Conservation (phyloP, 208 protist species). For the Trypanosoma conorhini region DNA sequence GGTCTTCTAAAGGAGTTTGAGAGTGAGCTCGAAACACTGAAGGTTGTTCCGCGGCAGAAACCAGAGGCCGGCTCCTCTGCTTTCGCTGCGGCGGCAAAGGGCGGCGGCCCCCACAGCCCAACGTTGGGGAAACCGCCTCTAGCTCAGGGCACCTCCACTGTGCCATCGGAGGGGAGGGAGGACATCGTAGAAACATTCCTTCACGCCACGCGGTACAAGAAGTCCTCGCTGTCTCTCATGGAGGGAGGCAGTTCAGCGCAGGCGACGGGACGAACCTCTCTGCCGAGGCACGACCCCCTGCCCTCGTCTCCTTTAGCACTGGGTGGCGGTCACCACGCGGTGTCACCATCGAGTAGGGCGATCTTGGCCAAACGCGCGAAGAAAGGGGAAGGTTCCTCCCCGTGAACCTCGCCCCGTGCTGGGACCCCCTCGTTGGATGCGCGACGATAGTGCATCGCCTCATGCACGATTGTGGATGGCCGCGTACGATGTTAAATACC, state of each 20-base stretch:
- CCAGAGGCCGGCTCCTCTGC: background rate
- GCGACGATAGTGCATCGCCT: background rate
- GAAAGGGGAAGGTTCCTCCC: background rate
- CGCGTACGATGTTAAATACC: background rate
- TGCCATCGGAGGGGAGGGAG: conserved; percentile 8
- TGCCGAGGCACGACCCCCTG: conserved; percentile 5
- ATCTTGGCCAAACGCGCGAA: conserved; percentile 61
- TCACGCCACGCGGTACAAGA: conserved; percentile 64
- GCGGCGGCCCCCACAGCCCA: background rate
- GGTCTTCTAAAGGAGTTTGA: conserved; percentile 75
- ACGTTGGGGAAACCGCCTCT: background rate
- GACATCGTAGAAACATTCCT: conserved; percentile 55
- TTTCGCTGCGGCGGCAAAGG: background rate
- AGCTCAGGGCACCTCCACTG: background rate
- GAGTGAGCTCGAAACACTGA: conserved; percentile 57
- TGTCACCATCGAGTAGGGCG: conserved; percentile 69
- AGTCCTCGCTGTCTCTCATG: conserved; percentile 21
- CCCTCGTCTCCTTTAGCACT: background rate
- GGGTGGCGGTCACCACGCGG: conserved; percentile 9
- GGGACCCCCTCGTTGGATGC: background rate
- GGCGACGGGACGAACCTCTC: conserved; percentile 13
- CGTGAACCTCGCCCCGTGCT: background rate
- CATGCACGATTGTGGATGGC: background rate
- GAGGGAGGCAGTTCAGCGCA: conserved; percentile 10
- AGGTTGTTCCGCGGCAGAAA: conserved; percentile 39